phyloP scores from a whole-genome alignment of 768 basidiomycete species.

The Grammothele lineata region DNA sequence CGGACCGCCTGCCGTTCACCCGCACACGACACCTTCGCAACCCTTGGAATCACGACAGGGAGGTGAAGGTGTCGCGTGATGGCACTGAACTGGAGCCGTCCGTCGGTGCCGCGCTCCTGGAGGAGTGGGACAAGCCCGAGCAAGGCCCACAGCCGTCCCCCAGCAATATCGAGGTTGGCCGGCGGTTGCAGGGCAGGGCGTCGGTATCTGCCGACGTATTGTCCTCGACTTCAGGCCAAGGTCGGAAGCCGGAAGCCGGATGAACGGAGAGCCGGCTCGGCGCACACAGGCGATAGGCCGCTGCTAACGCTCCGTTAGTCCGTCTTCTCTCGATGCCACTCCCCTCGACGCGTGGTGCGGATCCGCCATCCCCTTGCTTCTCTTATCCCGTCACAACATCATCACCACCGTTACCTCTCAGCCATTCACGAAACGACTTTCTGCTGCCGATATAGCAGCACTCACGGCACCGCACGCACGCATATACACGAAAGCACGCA shows the following conservation, averaged over 20 bases:
- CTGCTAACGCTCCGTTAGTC: too few species aligned
- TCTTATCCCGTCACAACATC: background rate
- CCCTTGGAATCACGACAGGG: conserved; percentile 86
- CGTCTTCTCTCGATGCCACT: too few species aligned
- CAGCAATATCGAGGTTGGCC: conserved; percentile 7
- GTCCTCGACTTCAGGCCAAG: background rate
- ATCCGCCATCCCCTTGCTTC: background rate
- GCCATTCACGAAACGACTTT: conserved; percentile 18
- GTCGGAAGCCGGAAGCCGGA: too few species aligned
- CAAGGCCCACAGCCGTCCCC: conserved; percentile 22
- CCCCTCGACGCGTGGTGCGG: too few species aligned
- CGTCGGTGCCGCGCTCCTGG: conserved; percentile 62
- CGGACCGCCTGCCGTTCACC: conserved; percentile 65
- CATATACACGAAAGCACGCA: conserved; percentile 19
- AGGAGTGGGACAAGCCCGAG: conserved; percentile 52
- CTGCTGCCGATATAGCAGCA: conserved; percentile 9
- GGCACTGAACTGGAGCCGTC: conserved; percentile 89
- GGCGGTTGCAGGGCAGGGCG: conserved; percentile 10
- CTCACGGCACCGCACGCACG: conserved; percentile 22
- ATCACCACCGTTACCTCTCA: background rate
- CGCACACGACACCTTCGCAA: conserved; percentile 80
- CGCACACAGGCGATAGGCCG: background rate
- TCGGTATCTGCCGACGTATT: conserved; percentile 11
- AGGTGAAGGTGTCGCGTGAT: conserved; percentile 80
- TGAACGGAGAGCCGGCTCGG: too few species aligned